Conservation (phyloP, 306 rosid genomes). For the Castanea mollissima region DNA sequence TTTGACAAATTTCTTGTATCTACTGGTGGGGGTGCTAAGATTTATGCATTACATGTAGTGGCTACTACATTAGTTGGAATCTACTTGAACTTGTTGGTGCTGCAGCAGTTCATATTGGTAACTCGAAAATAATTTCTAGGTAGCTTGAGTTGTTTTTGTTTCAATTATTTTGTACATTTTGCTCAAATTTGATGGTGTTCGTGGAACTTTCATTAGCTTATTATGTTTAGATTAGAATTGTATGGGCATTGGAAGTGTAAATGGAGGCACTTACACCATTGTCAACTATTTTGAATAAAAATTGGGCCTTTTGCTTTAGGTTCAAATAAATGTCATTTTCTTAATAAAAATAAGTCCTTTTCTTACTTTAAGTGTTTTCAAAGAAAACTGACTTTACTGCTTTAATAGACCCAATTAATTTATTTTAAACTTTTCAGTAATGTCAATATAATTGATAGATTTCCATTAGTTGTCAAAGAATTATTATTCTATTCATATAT, state of each 20-base stretch:
- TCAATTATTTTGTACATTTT: not conserved
- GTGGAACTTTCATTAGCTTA: not conserved
- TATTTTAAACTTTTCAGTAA: not conserved
- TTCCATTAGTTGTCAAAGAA: not conserved
- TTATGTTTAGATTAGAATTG: not conserved
- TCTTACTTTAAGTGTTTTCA: not conserved
- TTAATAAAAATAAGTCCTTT: not conserved
- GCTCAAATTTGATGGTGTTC: not conserved
- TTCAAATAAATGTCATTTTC: not conserved
- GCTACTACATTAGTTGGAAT: not conserved
- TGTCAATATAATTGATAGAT: not conserved
- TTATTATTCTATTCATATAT: not conserved
- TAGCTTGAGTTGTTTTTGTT: not conserved
- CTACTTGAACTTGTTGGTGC: not conserved
- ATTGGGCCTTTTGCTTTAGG: not conserved
- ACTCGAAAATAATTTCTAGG: not conserved
- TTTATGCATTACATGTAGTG: not conserved
- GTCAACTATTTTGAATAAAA: not conserved
- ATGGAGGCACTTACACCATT: not conserved
- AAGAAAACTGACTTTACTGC: not conserved
- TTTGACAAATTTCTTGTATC: not conserved
- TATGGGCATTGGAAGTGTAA: not conserved
- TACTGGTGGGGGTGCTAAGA: not conserved
- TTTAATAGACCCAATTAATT: constrained; percentile 3
- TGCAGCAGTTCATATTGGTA: not conserved